A percentile compares a stretch with the other conserved stretches of the same genome.
phyloP scores from a whole-genome alignment of 306 rosid genomes.

The Styphnolobium japonicum region DNA sequence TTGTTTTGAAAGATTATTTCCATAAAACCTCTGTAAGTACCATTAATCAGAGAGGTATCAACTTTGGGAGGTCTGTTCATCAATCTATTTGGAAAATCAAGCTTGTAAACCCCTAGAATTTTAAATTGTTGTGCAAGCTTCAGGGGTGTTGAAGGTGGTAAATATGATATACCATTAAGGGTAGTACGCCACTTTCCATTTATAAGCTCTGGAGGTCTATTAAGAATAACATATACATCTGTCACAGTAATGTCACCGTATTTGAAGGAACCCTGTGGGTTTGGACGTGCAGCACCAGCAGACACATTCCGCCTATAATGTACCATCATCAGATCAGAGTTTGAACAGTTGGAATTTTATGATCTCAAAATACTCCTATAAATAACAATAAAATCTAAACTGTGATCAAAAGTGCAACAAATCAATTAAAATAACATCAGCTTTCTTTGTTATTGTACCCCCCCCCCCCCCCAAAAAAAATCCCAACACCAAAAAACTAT shows the following conservation, averaged over 20 bases:
- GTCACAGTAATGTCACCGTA: slow-evolving; percentile 74
- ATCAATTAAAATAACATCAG: background rate
- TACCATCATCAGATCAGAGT: slow-evolving; percentile 15
- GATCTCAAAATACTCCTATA: background rate
- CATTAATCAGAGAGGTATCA: slow-evolving; percentile 78
- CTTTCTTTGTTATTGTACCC: background rate
- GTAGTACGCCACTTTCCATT: slow-evolving; percentile 76
- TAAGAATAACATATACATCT: slow-evolving; percentile 62
- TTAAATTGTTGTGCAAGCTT: slow-evolving; percentile 72
- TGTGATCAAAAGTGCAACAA: background rate
- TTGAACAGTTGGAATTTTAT: slow-evolving; percentile 3
- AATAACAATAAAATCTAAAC: background rate
- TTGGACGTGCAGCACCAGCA: slow-evolving; percentile 90
- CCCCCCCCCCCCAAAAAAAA: too few relatives aligned
- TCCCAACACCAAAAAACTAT: background rate
- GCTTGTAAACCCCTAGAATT: slow-evolving; percentile 68
- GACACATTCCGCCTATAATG: slow-evolving; percentile 69
- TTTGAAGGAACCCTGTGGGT: slow-evolving; percentile 84
- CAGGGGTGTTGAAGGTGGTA: slow-evolving; percentile 79
- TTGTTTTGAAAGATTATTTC: slow-evolving; percentile 87
- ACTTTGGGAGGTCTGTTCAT: slow-evolving; percentile 72
- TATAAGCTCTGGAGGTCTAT: slow-evolving; percentile 74
- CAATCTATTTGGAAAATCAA: slow-evolving; percentile 73
- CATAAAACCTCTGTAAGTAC: slow-evolving; percentile 69
- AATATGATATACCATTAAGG: slow-evolving; percentile 78